phyloP scores from a whole-genome alignment of 306 rosid species.

The Prosopis cineraria region DNA sequence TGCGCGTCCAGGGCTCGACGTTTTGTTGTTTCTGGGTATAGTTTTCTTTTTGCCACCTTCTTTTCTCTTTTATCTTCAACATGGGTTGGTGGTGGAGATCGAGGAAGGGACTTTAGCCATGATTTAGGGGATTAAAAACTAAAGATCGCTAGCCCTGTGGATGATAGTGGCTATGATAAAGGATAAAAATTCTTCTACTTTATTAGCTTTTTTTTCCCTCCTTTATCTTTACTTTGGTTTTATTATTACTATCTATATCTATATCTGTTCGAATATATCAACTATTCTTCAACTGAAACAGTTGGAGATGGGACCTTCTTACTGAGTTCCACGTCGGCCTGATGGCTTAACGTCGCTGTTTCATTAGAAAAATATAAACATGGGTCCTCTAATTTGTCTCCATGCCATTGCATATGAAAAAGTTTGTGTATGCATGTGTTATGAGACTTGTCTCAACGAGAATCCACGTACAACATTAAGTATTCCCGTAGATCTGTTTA shows the following conservation, averaged over 20 bases:
- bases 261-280: not conserved
- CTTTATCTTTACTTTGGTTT: conserved; percentile 42
- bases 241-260: conserved; percentile 16
- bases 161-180: conserved; percentile 35
- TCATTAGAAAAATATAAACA: not conserved
- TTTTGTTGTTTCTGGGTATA: conserved; percentile 7
- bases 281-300: conserved; percentile 55
- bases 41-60: conserved; percentile 12
- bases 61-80: conserved; percentile 18
- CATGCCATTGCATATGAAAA: not conserved
- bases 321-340: conserved; percentile 61
- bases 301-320: conserved; percentile 65
- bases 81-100: not conserved
- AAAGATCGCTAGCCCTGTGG: conserved; percentile 33
- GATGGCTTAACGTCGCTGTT: conserved; percentile 40
- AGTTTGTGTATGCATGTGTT: not conserved
- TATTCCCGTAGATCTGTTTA: not conserved
- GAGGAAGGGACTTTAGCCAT: conserved; percentile 13
- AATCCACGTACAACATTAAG: not conserved
- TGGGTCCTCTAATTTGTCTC: not conserved
- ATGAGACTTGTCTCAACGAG: not conserved
- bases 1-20: not conserved
- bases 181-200: conserved; percentile 37
- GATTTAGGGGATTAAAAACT: conserved; percentile 2
- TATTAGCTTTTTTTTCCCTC: not conserved